Evolutionary conservation across 202 grass and related monocot genomes (phyloP).

Genomic region (Zoysia matrella): DNA sequence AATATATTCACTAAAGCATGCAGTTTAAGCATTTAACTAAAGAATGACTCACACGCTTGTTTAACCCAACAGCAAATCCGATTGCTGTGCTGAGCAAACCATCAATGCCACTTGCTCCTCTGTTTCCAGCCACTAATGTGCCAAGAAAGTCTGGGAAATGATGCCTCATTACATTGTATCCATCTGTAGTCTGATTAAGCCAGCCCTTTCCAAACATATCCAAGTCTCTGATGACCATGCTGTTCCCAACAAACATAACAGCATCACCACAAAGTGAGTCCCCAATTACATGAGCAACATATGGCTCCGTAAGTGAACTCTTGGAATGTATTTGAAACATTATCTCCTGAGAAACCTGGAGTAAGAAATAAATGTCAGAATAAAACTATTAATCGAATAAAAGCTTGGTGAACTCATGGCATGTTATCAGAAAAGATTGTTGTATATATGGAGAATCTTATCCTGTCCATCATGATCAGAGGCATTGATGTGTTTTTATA

Average conservation of each 20-base stretch:
- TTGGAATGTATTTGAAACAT: slow-evolving; percentile 75
- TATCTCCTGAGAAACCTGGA: slow-evolving; percentile 82
- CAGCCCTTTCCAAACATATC: slow-evolving; percentile 94
- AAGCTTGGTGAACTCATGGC: slow-evolving; percentile 1
- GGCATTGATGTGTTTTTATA: slow-evolving; percentile 14
- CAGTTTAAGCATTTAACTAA: slow-evolving; percentile 13
- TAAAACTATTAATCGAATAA: slow-evolving; percentile 23
- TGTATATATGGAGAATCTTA: slow-evolving; percentile 10
- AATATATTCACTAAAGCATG: slow-evolving; percentile 7
- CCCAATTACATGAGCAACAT: slow-evolving; percentile 73
- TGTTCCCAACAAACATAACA: slow-evolving; percentile 87
- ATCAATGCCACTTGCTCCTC: slow-evolving; percentile 99
- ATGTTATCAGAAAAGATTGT: slow-evolving; percentile 18
- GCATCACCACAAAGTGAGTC: slow-evolving; percentile 67
- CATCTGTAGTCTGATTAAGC: slow-evolving; percentile 41
- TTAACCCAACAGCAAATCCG: slow-evolving; percentile 85
- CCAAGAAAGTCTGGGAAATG: slow-evolving; percentile 61
- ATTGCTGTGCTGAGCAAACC: slow-evolving; percentile 93
- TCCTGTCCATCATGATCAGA: slow-evolving; percentile 26
- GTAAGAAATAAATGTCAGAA: slow-evolving; percentile 45
- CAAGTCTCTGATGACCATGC: slow-evolving; percentile 91
- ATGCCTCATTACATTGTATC: slow-evolving; percentile 35
- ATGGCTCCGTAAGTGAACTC: slow-evolving; percentile 80
- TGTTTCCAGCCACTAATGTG: slow-evolving; percentile 72
- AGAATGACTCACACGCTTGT: slow-evolving; percentile 66